Conservation (phyloP, 148 eudicot genomes). For the Oxyria digyna region DNA sequence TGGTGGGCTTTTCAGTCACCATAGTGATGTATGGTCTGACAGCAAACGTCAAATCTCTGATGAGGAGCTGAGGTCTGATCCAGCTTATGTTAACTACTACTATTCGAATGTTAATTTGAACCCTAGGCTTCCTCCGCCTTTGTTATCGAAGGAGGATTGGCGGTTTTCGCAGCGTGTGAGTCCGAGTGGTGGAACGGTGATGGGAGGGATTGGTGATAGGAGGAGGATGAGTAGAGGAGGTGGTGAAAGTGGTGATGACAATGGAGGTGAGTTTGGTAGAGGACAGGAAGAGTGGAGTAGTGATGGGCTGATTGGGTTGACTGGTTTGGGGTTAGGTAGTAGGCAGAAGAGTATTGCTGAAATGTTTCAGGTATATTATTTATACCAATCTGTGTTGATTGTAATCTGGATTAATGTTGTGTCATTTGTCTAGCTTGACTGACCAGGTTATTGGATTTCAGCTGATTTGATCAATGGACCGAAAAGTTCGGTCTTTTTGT, state of each 20-base stretch:
- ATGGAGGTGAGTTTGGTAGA: constrained; percentile 16
- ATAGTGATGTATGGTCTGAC: constrained; percentile 17
- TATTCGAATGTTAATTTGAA: constrained; percentile 81
- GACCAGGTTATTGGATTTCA: background rate
- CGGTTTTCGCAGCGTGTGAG: constrained; percentile 57
- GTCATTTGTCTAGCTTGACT: background rate
- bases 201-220: constrained; percentile 85
- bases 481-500: background rate
- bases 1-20: constrained; percentile 43
- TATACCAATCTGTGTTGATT: background rate
- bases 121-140: constrained; percentile 92
- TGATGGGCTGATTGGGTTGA: constrained; percentile 92
- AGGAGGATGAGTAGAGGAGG: constrained; percentile 58
- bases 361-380: constrained; percentile 68
- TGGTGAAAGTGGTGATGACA: constrained; percentile 32
- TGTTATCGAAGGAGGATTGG: constrained; percentile 90
- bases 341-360: constrained; percentile 93
- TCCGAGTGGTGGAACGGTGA: constrained; percentile 71
- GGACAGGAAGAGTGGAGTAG: constrained; percentile 60
- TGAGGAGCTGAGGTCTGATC: constrained; percentile 95
- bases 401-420: background rate
- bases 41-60: too few relatives aligned
- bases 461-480: background rate
- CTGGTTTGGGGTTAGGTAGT: constrained; percentile 36
- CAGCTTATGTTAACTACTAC: constrained; percentile 78